Base-by-base conservation (phyloP, 2,329 filamentous ascomycete genomes). In the Verticillium klebahnii region DNA sequence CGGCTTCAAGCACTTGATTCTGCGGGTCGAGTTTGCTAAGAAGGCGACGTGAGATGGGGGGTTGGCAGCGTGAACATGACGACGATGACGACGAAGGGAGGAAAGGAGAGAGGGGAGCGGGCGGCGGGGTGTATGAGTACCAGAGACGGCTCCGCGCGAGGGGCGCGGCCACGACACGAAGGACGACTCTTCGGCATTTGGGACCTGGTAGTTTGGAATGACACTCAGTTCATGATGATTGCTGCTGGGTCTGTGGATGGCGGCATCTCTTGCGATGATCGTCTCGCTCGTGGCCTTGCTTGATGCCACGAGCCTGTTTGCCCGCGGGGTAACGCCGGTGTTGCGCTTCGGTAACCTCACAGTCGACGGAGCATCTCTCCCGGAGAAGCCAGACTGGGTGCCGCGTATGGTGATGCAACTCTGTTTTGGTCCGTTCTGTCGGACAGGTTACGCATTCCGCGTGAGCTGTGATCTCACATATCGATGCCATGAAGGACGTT, bases 11-110 rank as follows among this genome's bases (percentile, higher is more conserved):
- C 91, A 95, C 81, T 83, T 95, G 71, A 95, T 95, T 75, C 79
- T 95, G 71, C 85, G 90, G 74, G 91, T 95, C 68, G 91, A 95
- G 80, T 95, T 95, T 78, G 91, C 91, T 68, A 95, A 94, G 83
- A 89, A 89, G 80, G 83, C 85, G 17, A 72, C 73, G 62, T 79
- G 76, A 63, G 29, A 17, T 14, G 34, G 23, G 23, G 34, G 23
- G 19, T 14, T 5, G 5, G 19, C 45, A 14, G 23, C n/a, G 45
- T 12, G 45, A 19, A n/a, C 19, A 19, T 11, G 45, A 25, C 19
- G 45, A 52, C 8, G n/a, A 52, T 4, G 45, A 52, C n/a, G 45
- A 52, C 45, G 39, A 11, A 7, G 11, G 8, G 23, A 5, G 23
- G 45, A 19, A 23, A 23, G 2, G 23, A 23, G 23, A 23, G 23